phyloP scores from a whole-genome alignment of 129 eudicot genomes.

The Arctium minus region DNA sequence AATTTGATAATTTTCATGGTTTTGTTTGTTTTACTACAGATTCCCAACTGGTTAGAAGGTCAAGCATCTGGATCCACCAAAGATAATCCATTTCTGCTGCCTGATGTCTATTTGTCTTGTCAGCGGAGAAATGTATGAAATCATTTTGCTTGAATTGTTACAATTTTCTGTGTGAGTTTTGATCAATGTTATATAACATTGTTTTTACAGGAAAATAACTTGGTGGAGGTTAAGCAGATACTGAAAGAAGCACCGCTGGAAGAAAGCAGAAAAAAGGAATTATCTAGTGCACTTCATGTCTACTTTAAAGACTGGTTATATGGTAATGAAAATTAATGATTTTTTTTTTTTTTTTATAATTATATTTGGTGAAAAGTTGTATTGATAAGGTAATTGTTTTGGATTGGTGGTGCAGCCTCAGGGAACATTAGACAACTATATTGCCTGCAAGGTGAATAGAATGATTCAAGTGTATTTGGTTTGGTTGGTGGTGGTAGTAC shows the following conservation, averaged over 20 bases:
- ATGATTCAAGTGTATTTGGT: neutral
- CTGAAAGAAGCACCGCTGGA: slow-evolving; percentile 81
- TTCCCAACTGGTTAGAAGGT: slow-evolving; percentile 85
- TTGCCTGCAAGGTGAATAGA: slow-evolving; percentile 82
- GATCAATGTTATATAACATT: neutral
- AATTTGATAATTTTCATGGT: neutral
- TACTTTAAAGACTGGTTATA: slow-evolving; percentile 96
- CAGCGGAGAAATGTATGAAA: slow-evolving; percentile 66
- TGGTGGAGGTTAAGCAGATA: slow-evolving; percentile 77
- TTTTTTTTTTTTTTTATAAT: neutral
- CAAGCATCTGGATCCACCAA: slow-evolving; percentile 78
- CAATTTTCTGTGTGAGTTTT: neutral
- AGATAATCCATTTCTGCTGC: slow-evolving; percentile 90
- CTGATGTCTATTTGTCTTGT: slow-evolving; percentile 76
- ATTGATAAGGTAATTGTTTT: neutral
- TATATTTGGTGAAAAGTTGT: neutral
- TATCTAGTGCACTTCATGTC: slow-evolving; percentile 78
- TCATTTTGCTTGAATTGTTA: neutral
- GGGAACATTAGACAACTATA: slow-evolving; percentile 95
- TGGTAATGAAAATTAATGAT: slow-evolving; percentile 40
- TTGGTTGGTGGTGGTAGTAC: slow-evolving; percentile 8
- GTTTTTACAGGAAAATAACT: slow-evolving; percentile 54
- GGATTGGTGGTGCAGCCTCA: slow-evolving; percentile 50
- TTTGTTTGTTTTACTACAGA: slow-evolving; percentile 35
- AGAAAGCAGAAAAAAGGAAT: slow-evolving; percentile 76